Percentiles rank a stretch among this genome's conserved stretches.
Conservation (phyloP, 441 rosid genomes). For the Populus hybrid region DNA sequence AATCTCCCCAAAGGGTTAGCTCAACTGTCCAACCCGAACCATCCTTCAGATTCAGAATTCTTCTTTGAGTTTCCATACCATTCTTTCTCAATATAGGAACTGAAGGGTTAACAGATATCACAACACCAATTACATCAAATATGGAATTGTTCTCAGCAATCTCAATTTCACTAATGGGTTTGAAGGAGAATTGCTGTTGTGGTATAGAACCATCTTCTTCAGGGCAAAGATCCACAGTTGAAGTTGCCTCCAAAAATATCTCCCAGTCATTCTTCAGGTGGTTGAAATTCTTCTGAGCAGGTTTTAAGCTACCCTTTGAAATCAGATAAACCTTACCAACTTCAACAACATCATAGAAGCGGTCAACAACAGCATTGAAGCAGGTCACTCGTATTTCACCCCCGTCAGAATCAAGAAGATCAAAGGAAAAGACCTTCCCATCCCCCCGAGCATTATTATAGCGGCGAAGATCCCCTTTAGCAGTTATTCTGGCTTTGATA, state of each 20-base stretch:
- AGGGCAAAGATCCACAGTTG: constrained; percentile 65
- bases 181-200: constrained; percentile 73
- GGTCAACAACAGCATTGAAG: constrained; percentile 75
- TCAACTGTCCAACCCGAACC: constrained; percentile 71
- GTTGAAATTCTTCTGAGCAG: constrained; percentile 85
- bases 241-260: constrained; percentile 70
- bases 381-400: constrained; percentile 87
- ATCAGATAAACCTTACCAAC: constrained; percentile 80
- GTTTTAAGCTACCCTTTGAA: constrained; percentile 82
- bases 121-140: constrained; percentile 72
- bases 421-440: constrained; percentile 75
- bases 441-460: constrained; percentile 88
- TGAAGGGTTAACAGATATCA: constrained; percentile 64
- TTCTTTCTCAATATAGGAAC: constrained; percentile 81
- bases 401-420: constrained; percentile 37
- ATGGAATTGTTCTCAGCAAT: constrained; percentile 59
- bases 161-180: constrained; percentile 69
- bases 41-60: constrained; percentile 71
- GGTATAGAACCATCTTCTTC: constrained; percentile 82
- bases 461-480: constrained; percentile 77
- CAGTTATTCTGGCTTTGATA: constrained; percentile 40
- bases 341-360: constrained; percentile 62
- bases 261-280: constrained; percentile 84
- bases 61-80: constrained; percentile 92
- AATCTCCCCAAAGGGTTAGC: constrained; percentile 84